These are phyloP conservation scores for Gossypium ekmanianum DNA, from an alignment of 345 rosid genomes.

Conservation along the genomic window DNA sequence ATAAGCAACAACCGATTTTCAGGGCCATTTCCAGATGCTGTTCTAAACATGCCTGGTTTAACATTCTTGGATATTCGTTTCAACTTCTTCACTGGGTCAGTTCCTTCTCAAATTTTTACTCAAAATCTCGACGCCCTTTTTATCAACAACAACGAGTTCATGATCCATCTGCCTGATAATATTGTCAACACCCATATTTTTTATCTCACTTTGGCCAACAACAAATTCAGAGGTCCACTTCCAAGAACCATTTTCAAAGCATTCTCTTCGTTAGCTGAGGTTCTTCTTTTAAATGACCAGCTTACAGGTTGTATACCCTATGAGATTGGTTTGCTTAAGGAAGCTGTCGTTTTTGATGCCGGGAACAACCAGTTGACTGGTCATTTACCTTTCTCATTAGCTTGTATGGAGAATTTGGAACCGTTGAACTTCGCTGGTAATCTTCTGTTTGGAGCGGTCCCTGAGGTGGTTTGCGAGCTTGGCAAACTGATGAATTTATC, in stretches of 20 bases:
- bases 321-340: constrained; percentile 58
- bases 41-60: constrained; percentile 49
- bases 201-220: constrained; percentile 73
- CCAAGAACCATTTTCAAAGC: constrained; percentile 57
- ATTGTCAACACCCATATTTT: constrained; percentile 44
- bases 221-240: constrained; percentile 64
- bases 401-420: constrained; percentile 59
- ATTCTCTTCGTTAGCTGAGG: constrained; percentile 48
- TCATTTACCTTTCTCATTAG: constrained; percentile 35
- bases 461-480: constrained; percentile 56
- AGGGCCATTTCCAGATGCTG: constrained; percentile 64
- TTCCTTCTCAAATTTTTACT: constrained; percentile 63
- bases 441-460: constrained; percentile 57
- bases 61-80: constrained; percentile 75
- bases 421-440: constrained; percentile 71
- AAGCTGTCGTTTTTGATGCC: constrained; percentile 54
- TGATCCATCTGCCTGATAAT: constrained; percentile 46
- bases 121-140: constrained; percentile 63
- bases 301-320: constrained; percentile 72
- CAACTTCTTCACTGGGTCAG: constrained; percentile 61
- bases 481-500: constrained; percentile 53
- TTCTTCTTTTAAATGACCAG: constrained; percentile 60
- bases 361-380: constrained; percentile 63
- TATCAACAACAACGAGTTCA: constrained; percentile 62
- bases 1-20: constrained; percentile 70